A percentile compares a stretch with the other conserved stretches of the same genome.
These are phyloP conservation scores for Dothiorella sarmentorum DNA, from an alignment of 2,329 filamentous ascomycete species.

Conservation along the genomic window DNA sequence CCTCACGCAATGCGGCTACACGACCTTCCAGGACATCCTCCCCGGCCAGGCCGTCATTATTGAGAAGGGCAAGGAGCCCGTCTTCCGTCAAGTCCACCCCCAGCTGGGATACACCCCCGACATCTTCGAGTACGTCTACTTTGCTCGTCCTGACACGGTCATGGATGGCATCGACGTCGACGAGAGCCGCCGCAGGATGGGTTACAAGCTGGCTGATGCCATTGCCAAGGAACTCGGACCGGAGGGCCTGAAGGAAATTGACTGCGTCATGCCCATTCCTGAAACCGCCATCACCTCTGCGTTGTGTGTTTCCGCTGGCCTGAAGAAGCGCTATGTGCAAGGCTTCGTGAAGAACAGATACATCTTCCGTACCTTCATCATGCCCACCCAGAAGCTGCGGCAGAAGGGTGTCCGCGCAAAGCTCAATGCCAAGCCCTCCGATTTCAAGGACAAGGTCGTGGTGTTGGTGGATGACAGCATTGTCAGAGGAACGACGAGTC, in stretches of 20 bases:
- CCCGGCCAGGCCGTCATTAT: conserved; percentile 86
- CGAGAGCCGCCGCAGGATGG: conserved; percentile 82
- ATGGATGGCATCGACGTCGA: conserved; percentile 90
- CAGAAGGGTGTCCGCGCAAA: conserved; percentile 88
- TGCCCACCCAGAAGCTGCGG: conserved; percentile 75
- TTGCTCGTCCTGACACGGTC: conserved; percentile 74
- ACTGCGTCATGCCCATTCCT: conserved; percentile 79
- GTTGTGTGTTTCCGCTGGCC: conserved; percentile 67
- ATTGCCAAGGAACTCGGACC: conserved; percentile 66
- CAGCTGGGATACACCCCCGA: conserved; percentile 73
- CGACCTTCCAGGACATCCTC: conserved; percentile 69
- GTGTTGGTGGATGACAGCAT: conserved; percentile 87
- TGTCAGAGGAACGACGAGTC: conserved; percentile 78
- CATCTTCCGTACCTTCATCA: conserved; percentile 83
- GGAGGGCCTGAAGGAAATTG: conserved; percentile 70
- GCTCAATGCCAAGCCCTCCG: conserved; percentile 78
- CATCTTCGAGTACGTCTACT: conserved; percentile 86
- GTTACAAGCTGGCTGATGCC: conserved; percentile 71
- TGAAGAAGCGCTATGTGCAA: conserved; percentile 74
- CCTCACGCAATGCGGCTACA: conserved; percentile 75
- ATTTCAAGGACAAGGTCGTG: conserved; percentile 78
- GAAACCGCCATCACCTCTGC: conserved; percentile 82
- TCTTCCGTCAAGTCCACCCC: conserved; percentile 71
- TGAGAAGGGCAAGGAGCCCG: conserved; percentile 69
- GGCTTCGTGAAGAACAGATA: conserved; percentile 90